These are phyloP conservation scores for Ogataea hybrid DNA, from an alignment of 1,139 yeast genomes.

Conservation along the genomic window DNA sequence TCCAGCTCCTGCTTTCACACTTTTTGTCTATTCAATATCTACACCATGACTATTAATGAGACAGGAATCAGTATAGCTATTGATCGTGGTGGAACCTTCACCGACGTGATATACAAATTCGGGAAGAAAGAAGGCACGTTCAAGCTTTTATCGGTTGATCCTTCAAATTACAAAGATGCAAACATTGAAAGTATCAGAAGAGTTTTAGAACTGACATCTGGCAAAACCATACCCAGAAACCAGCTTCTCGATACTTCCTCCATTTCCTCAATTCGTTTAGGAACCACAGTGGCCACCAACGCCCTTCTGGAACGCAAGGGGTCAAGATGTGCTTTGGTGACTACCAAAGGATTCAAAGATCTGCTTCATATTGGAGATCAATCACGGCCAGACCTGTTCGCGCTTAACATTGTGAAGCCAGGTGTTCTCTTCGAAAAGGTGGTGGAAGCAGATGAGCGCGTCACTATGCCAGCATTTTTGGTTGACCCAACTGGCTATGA, in stretches of 20 bases:
- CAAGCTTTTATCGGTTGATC: slow-evolving; percentile 83
- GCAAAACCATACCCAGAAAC: slow-evolving; percentile 47
- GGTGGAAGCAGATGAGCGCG: slow-evolving; percentile 34
- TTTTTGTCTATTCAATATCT: neutral
- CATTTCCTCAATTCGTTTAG: slow-evolving; percentile 67
- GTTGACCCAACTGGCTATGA: slow-evolving; percentile 25
- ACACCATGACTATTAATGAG: slow-evolving; percentile 1
- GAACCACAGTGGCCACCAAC: slow-evolving; percentile 77
- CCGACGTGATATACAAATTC: slow-evolving; percentile 53
- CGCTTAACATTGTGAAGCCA: slow-evolving; percentile 55
- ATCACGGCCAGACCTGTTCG: slow-evolving; percentile 68
- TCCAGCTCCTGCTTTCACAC: neutral
- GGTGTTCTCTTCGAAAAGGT: slow-evolving; percentile 59
- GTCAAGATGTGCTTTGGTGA: slow-evolving; percentile 57
- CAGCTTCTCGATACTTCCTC: slow-evolving; percentile 39
- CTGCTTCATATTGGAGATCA: slow-evolving; percentile 68
- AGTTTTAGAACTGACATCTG: slow-evolving; percentile 58
- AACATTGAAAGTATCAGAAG: slow-evolving; percentile 89
- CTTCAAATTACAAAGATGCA: slow-evolving; percentile 81
- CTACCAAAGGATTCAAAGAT: slow-evolving; percentile 68
- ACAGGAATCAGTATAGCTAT: slow-evolving; percentile 14
- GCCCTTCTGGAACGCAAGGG: slow-evolving; percentile 71
- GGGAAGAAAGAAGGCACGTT: slow-evolving; percentile 41
- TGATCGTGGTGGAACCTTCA: slow-evolving; percentile 77
- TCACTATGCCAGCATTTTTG: slow-evolving; percentile 33